phyloP scores from a whole-genome alignment of 2,329 filamentous ascomycete species.

The Gremmenia infestans region DNA sequence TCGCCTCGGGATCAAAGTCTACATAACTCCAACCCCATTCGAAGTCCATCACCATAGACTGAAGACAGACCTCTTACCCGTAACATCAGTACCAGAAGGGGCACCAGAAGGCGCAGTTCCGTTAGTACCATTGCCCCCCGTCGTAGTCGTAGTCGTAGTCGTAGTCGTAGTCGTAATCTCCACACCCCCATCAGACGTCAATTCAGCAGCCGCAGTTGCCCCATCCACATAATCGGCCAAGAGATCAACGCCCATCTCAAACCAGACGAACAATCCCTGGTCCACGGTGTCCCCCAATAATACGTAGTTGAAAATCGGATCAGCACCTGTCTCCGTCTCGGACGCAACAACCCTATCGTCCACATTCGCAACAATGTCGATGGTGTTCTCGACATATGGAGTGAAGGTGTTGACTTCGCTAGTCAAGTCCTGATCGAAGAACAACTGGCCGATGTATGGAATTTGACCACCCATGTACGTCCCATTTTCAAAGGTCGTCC shows the following conservation, averaged over 20 bases:
- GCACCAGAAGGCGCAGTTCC: too few species aligned
- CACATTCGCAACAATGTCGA: constrained; percentile 43
- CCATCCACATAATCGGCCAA: not conserved
- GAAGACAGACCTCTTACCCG: too few species aligned
- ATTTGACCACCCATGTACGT: constrained; percentile 46
- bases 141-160: too few species aligned
- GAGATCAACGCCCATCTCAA: constrained; percentile 39
- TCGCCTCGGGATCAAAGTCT: too few species aligned
- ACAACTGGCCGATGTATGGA: constrained; percentile 59
- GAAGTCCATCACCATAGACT: too few species aligned
- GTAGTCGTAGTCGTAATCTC: not conserved
- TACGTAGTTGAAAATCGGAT: constrained; percentile 53
- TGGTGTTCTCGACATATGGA: constrained; percentile 45
- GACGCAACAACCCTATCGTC: constrained; percentile 44
- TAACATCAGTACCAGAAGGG: too few species aligned
- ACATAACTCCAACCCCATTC: too few species aligned
- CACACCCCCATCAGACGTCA: not conserved
- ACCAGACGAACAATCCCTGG: constrained; percentile 52
- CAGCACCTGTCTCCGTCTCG: constrained; percentile 39
- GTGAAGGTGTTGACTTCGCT: constrained; percentile 41
- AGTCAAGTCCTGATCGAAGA: constrained; percentile 58
- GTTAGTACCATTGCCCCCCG: too few species aligned
- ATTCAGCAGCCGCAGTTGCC: not conserved
- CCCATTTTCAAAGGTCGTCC: constrained; percentile 36
- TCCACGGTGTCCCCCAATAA: constrained; percentile 47